phyloP scores from a whole-genome alignment of 768 basidiomycete genomes.

The Naematelia aurantialba region DNA sequence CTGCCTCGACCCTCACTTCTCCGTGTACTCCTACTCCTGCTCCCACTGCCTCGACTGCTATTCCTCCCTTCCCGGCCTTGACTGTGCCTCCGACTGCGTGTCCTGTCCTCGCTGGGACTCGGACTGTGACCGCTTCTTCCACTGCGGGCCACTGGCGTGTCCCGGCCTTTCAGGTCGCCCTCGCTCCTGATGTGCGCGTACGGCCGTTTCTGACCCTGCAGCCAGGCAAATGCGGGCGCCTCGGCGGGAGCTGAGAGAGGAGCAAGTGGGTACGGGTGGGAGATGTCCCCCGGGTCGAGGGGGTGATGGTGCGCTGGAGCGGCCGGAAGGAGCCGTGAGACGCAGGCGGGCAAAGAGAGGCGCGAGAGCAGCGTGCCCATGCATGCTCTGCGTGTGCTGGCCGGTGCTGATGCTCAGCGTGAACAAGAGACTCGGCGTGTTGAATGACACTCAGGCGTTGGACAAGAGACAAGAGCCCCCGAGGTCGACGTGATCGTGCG shows the following conservation, averaged over 20 bases:
- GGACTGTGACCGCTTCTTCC: not conserved
- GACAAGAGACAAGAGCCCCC: too few relatives aligned
- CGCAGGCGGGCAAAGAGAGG: not conserved
- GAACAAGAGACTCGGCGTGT: not conserved
- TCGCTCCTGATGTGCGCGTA: not conserved
- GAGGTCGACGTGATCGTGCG: too few relatives aligned
- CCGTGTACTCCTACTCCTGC: not conserved
- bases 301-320: not conserved
- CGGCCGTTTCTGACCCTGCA: not conserved
- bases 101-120: not conserved
- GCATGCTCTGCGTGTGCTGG: not conserved
- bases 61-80: not conserved
- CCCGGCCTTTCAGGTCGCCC: not conserved
- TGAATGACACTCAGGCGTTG: too few relatives aligned
- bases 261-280: slow-evolving; percentile 15
- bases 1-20: not conserved
- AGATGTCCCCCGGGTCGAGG: slow-evolving; percentile 7
- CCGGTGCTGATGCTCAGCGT: not conserved
- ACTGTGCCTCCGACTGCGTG: not conserved
- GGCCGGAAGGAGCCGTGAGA: not conserved
- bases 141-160: not conserved
- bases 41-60: not conserved
- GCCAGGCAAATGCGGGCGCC: not conserved
- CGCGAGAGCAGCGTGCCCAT: not conserved
- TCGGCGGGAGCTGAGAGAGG: not conserved